phyloP scores from a whole-genome alignment of 768 basidiomycete species.

The Calvatia gigantea region DNA sequence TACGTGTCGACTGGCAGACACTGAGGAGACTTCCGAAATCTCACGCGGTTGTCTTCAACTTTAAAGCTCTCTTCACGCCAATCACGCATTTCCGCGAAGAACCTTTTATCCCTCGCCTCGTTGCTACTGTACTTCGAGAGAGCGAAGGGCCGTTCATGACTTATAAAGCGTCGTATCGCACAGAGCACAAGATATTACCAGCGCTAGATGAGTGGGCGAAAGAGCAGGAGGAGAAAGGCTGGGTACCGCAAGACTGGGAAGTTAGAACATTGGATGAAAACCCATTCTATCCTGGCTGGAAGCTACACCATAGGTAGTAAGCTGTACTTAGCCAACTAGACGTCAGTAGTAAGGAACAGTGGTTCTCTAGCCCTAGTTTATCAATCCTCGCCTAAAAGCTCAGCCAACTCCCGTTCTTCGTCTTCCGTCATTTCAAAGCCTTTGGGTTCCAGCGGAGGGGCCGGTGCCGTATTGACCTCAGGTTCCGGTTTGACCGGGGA shows the following conservation, averaged over 20 bases:
- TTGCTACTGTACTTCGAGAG: conserved; percentile 40
- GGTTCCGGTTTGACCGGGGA: conserved; percentile 14
- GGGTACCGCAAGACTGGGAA: conserved; percentile 45
- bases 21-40: conserved; percentile 45
- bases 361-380: neutral
- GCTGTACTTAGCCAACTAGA: neutral
- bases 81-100: conserved; percentile 39
- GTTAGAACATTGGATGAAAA: conserved; percentile 47
- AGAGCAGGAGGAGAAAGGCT: conserved; percentile 44
- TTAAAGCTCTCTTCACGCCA: conserved; percentile 51
- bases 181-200: conserved; percentile 43
- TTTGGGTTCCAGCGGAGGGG: conserved; percentile 15
- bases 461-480: conserved; percentile 9
- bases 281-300: conserved; percentile 50
- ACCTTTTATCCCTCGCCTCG: conserved; percentile 43
- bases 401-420: conserved; percentile 86
- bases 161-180: conserved; percentile 40
- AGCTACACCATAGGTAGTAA: conserved; percentile 14
- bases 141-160: conserved; percentile 34
- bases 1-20: conserved; percentile 57
- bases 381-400: conserved; percentile 46
- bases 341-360: neutral
- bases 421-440: conserved; percentile 69
- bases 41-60: conserved; percentile 48
- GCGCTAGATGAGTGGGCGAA: conserved; percentile 41